Evolutionary conservation across 2,329 filamentous ascomycete species (phyloP).

Genomic region (Ophiostoma tasmaniense): DNA sequence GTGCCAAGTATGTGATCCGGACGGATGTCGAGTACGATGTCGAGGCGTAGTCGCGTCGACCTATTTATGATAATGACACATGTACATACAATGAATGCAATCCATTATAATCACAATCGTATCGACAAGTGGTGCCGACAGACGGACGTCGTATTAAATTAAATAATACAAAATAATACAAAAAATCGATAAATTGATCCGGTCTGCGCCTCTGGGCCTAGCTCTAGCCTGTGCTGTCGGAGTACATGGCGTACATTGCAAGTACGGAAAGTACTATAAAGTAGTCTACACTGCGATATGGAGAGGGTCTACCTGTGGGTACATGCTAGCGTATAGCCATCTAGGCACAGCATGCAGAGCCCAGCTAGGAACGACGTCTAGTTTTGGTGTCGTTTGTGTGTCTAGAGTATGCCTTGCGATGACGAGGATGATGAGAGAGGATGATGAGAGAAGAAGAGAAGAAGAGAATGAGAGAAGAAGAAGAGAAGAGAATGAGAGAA

Average conservation of each 20-base stretch:
- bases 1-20: conserved; percentile 59
- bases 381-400: background rate
- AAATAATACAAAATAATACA: background rate
- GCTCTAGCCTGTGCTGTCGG: background rate
- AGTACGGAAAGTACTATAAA: background rate
- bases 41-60: conserved; percentile 24
- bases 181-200: background rate
- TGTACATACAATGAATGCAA: no score
- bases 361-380: background rate
- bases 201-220: background rate
- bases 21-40: conserved; percentile 66
- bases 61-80: background rate
- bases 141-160: background rate
- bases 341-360: conserved; percentile 5
- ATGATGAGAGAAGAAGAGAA: no score
- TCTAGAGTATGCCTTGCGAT: background rate
- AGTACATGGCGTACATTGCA: background rate
- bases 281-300: background rate
- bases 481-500: no score
- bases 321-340: background rate
- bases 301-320: background rate
- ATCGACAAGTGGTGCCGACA: no score
- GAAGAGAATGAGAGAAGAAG: no score
- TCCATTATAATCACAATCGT: no score
- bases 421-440: background rate